These are phyloP conservation scores for Phytophthora sp. DNA, from an alignment of 352 stramenopile genomes.

Conservation along the genomic window DNA sequence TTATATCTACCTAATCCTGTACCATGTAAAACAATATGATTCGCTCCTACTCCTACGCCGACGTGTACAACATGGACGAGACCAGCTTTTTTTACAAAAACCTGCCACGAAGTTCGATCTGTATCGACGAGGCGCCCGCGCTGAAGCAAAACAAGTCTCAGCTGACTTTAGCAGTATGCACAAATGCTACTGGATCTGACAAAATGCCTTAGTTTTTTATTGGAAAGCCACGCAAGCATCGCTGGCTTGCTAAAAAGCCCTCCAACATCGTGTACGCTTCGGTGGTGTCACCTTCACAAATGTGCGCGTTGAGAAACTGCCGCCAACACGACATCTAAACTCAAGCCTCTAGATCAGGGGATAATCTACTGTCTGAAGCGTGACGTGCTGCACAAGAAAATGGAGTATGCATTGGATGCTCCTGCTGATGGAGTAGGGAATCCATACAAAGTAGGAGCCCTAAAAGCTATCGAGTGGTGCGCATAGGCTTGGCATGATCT, in stretches of 20 bases:
- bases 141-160: neutral
- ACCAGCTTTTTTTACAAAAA: neutral
- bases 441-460: neutral
- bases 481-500: neutral
- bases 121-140: neutral
- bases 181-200: neutral
- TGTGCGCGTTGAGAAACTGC: neutral
- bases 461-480: neutral
- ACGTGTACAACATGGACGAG: neutral
- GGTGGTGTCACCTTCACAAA: neutral
- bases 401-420: neutral
- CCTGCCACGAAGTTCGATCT: neutral
- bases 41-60: neutral
- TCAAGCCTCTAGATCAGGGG: no score
- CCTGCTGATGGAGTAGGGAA: neutral
- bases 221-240: neutral
- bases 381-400: neutral
- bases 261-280: neutral
- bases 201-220: neutral
- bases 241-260: neutral
- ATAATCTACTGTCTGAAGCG: neutral
- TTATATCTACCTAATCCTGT: no score
- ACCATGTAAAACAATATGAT: no score
- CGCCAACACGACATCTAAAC: neutral
- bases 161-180: neutral